A percentile compares a stretch with the other conserved stretches of the same genome.
Evolutionary conservation across 2,329 filamentous ascomycete species (phyloP).

Genomic region (Aspergillus pseudonomiae): DNA sequence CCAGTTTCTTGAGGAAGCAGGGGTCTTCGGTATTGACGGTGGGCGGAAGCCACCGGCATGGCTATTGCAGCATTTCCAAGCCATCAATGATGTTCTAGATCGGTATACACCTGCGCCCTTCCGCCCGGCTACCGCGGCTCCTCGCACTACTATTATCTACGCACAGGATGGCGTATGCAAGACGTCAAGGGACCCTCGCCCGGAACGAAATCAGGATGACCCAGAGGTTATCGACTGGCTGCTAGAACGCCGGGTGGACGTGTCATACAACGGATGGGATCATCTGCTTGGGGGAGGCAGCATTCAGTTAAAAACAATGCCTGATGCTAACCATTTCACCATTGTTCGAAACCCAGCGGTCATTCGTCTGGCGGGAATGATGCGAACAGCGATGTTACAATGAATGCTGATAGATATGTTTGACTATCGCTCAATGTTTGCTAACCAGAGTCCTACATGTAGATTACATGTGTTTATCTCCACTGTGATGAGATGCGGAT

Average conservation of each 20-base stretch:
- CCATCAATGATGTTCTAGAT: neutral
- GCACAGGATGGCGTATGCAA: slow-evolving; percentile 4
- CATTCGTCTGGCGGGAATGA: neutral
- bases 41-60: slow-evolving; percentile 48
- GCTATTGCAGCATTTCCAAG: slow-evolving; percentile 53
- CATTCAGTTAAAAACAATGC: slow-evolving; percentile 27
- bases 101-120: neutral
- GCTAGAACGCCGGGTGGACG: slow-evolving; percentile 49
- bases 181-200: slow-evolving; percentile 32
- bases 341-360: slow-evolving; percentile 13
- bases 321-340: slow-evolving; percentile 39
- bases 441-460: too few species aligned
- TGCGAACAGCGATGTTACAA: neutral
- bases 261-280: slow-evolving; percentile 52
- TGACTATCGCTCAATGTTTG: too few species aligned
- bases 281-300: slow-evolving; percentile 43
- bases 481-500: too few species aligned
- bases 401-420: neutral
- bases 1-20: slow-evolving; percentile 50
- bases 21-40: slow-evolving; percentile 47
- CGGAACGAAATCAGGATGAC: slow-evolving; percentile 44
- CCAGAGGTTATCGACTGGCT: slow-evolving; percentile 53
- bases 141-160: neutral
- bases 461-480: too few species aligned
- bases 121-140: neutral